Conservation (phyloP, 495 filamentous ascomycete genomes). For the Penicillium alfredii region DNA sequence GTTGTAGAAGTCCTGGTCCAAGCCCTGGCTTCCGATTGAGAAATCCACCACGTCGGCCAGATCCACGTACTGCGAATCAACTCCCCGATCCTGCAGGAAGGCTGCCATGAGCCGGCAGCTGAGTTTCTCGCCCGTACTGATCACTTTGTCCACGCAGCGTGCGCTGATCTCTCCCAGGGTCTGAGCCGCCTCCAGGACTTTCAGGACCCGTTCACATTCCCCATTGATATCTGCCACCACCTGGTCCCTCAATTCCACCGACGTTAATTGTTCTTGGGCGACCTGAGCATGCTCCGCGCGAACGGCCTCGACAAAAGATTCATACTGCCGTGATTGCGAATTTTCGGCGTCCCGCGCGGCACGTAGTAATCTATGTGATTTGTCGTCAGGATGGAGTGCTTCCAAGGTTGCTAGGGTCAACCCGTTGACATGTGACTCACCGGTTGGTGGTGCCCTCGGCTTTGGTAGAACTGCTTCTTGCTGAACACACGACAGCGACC, state of each 20-base stretch:
- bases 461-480: slow-evolving; percentile 84
- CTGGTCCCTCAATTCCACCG: slow-evolving; percentile 49
- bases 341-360: slow-evolving; percentile 63
- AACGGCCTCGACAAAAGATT: slow-evolving; percentile 66
- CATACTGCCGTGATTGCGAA: slow-evolving; percentile 55
- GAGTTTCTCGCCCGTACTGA: slow-evolving; percentile 90
- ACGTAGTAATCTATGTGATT: slow-evolving; percentile 52
- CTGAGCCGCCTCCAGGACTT: slow-evolving; percentile 54
- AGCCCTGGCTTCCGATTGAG: slow-evolving; percentile 48
- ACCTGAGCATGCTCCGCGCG: slow-evolving; percentile 66
- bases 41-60: slow-evolving; percentile 68
- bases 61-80: slow-evolving; percentile 82
- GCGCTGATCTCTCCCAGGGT: slow-evolving; percentile 67
- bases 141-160: slow-evolving; percentile 78
- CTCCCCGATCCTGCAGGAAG: slow-evolving; percentile 66
- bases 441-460: slow-evolving; percentile 89
- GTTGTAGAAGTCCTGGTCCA: slow-evolving; percentile 78
- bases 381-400: not conserved
- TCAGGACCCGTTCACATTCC: slow-evolving; percentile 62
- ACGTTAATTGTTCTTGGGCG: slow-evolving; percentile 55
- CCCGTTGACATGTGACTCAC: slow-evolving; percentile 59
- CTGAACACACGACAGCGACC: slow-evolving; percentile 89
- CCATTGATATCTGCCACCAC: slow-evolving; percentile 57
- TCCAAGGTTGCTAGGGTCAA: no score
- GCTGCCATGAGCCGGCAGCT: slow-evolving; percentile 83